Evolutionary conservation across 2,329 filamentous ascomycete genomes (phyloP).

Genomic region (Mycosphaerelloides madeirae): DNA sequence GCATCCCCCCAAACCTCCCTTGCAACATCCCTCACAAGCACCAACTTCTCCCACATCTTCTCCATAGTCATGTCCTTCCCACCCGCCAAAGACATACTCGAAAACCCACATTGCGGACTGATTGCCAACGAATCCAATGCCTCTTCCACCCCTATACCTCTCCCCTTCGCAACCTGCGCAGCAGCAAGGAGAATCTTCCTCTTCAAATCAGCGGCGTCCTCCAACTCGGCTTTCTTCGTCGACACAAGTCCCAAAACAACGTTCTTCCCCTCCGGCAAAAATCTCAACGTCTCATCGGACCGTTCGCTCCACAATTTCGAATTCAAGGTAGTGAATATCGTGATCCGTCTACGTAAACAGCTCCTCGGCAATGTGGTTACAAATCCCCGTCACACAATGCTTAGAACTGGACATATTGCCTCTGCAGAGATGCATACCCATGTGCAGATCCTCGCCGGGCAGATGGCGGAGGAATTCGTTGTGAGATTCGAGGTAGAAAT

Average conservation of each 20-base stretch:
- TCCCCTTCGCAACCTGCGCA: conserved; percentile 26
- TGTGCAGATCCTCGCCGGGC: conserved; percentile 17
- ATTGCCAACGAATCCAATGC: conserved; percentile 27
- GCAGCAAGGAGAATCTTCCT: conserved; percentile 24
- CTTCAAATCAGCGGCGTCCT: conserved; percentile 22
- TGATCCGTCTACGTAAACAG: conserved; percentile 25
- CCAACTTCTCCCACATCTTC: conserved; percentile 30
- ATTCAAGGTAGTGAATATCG: conserved; percentile 31
- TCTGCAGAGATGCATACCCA: conserved; percentile 27
- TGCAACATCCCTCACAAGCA: conserved; percentile 24
- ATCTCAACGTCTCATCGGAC: conserved; percentile 29
- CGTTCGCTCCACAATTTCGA: conserved; percentile 27
- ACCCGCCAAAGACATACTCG: conserved; percentile 24
- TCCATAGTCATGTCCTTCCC: conserved; percentile 29
- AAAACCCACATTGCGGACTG: conserved; percentile 32
- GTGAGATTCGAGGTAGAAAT: conserved; percentile 22
- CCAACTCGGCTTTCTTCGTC: conserved; percentile 30
- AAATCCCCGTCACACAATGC: conserved; percentile 21
- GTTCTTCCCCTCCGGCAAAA: conserved; percentile 29
- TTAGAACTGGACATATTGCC: conserved; percentile 23
- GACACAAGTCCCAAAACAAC: conserved; percentile 31
- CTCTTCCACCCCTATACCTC: conserved; percentile 21
- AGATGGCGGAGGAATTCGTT: conserved; percentile 17
- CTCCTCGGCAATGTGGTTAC: conserved; percentile 28
- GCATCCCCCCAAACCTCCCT: conserved; percentile 23